Conservation (phyloP, 371 early-diverging fungal genomes). For the Mucor mucedo region DNA sequence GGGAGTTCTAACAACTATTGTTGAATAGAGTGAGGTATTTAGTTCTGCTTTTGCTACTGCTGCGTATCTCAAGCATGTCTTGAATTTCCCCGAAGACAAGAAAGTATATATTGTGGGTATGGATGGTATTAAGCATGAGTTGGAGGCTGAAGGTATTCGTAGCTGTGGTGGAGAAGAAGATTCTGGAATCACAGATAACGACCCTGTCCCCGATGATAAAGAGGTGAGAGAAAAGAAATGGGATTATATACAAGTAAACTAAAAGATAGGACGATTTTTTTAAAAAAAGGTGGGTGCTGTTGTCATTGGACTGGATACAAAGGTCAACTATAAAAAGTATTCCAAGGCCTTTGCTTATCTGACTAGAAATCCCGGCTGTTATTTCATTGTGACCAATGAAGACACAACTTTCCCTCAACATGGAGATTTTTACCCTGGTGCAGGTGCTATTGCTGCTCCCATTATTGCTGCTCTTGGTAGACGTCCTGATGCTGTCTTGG, state of each 20-base stretch:
- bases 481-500: slow-evolving; percentile 81
- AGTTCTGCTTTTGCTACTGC: slow-evolving; percentile 96
- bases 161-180: slow-evolving; percentile 60
- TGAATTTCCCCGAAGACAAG: slow-evolving; percentile 82
- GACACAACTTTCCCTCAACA: slow-evolving; percentile 90
- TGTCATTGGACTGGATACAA: slow-evolving; percentile 84
- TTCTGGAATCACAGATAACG: slow-evolving; percentile 37
- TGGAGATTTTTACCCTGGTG: slow-evolving; percentile 79
- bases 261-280: background rate
- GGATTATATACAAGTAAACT: background rate
- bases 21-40: slow-evolving; percentile 84
- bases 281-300: slow-evolving; percentile 77
- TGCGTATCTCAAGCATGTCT: slow-evolving; percentile 82
- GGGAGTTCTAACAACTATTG: background rate
- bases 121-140: slow-evolving; percentile 87
- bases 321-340: slow-evolving; percentile 89
- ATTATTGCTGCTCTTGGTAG: slow-evolving; percentile 74
- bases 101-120: slow-evolving; percentile 92
- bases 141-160: slow-evolving; percentile 75
- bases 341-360: slow-evolving; percentile 91
- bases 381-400: slow-evolving; percentile 93
- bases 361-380: slow-evolving; percentile 65
- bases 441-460: slow-evolving; percentile 84
- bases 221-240: slow-evolving; percentile 29
- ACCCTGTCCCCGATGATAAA: slow-evolving; percentile 47